phyloP scores from a whole-genome alignment of 2,329 filamentous ascomycete genomes.

The Fonsecaea nubica region DNA sequence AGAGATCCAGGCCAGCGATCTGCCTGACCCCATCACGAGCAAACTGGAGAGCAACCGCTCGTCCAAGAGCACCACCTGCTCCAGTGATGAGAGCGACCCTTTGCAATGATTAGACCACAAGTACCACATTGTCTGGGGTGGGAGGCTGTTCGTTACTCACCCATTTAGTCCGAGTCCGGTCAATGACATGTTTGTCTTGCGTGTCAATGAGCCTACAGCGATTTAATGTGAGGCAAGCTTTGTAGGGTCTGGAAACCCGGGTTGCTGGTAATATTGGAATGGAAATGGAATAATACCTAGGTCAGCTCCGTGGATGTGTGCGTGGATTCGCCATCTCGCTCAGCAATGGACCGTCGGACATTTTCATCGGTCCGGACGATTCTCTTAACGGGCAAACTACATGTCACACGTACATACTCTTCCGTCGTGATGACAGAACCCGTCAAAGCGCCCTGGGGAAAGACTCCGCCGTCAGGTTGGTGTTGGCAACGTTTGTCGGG shows the following conservation, averaged over 20 bases:
- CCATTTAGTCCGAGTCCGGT: constrained; percentile 12
- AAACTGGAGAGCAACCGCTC: constrained; percentile 54
- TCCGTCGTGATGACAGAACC: neutral
- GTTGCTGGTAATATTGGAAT: neutral
- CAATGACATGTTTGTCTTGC: constrained; percentile 4
- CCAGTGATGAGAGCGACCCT: constrained; percentile 55
- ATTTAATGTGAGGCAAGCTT: neutral
- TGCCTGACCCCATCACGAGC: constrained; percentile 32
- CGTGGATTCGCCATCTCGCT: neutral
- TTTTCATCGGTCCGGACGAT: constrained; percentile 6
- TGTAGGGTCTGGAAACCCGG: neutral
- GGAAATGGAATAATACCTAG: neutral
- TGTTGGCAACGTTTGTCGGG: neutral
- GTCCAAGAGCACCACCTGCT: constrained; percentile 55
- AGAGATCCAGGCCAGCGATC: constrained; percentile 20
- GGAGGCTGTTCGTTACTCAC: neutral
- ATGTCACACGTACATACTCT: constrained; percentile 1
- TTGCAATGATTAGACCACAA: constrained; percentile 15
- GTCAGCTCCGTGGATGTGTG: neutral
- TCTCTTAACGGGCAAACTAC: constrained; percentile 5
- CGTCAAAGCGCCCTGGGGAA: neutral
- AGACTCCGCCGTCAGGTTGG: neutral
- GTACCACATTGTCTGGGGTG: neutral
- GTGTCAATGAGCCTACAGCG: neutral
- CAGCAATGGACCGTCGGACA: neutral